phyloP scores from a whole-genome alignment of 2,329 filamentous ascomycete species.

The Aureobasidium sp. region DNA sequence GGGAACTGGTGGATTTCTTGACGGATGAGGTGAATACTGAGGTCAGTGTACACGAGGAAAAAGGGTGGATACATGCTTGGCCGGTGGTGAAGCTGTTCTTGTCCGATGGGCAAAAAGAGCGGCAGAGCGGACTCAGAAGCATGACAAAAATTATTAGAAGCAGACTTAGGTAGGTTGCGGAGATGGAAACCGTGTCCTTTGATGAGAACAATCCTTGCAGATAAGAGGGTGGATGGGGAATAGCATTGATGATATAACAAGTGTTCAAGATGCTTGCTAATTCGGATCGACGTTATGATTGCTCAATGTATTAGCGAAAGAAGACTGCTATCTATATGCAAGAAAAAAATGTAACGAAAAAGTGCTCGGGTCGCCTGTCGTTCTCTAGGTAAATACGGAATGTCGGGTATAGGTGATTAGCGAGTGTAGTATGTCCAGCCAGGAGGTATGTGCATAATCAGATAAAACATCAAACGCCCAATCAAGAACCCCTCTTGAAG shows the following conservation, averaged over 20 bases:
- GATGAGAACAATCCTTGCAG: too few species aligned
- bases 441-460: too few species aligned
- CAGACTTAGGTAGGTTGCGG: slow-evolving; percentile 17
- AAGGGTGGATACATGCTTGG: slow-evolving; percentile 72
- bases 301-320: neutral
- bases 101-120: slow-evolving; percentile 39
- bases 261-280: neutral
- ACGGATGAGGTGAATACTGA: slow-evolving; percentile 44
- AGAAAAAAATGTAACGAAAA: neutral
- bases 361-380: neutral
- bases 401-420: neutral
- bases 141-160: slow-evolving; percentile 35
- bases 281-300: neutral
- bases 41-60: slow-evolving; percentile 54
- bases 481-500: slow-evolving; percentile 3
- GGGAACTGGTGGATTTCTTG: slow-evolving; percentile 51
- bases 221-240: too few species aligned
- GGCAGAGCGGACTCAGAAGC: slow-evolving; percentile 41
- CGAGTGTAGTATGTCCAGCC: too few species aligned
- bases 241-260: too few species aligned
- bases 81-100: slow-evolving; percentile 61
- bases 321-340: neutral
- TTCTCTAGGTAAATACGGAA: neutral
- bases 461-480: too few species aligned
- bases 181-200: too few species aligned